These are phyloP conservation scores for Cystofilobasidium ferigula DNA, from an alignment of 768 basidiomycete species.

Conservation along the genomic window DNA sequence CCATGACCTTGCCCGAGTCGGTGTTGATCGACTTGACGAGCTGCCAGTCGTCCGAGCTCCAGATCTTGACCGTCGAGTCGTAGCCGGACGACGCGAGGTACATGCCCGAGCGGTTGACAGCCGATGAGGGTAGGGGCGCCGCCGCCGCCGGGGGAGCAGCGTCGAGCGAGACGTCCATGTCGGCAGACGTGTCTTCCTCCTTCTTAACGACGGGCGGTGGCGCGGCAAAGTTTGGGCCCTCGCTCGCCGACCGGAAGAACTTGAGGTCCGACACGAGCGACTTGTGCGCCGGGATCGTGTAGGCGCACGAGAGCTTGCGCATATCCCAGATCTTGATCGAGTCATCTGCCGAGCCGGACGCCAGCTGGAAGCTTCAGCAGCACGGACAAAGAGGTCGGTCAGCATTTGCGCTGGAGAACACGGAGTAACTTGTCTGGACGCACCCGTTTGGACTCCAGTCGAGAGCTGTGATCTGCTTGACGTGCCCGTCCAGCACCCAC, in stretches of 20 bases:
- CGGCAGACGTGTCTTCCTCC: conserved; percentile 1
- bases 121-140: neutral
- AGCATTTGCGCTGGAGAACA: neutral
- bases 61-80: conserved; percentile 87
- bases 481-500: conserved; percentile 96
- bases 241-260: conserved; percentile 57
- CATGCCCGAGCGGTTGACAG: conserved; percentile 58
- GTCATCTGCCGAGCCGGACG: conserved; percentile 92
- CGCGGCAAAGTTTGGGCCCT: conserved; percentile 22
- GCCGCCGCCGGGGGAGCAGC: neutral
- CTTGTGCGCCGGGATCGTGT: conserved; percentile 91
- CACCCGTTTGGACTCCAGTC: conserved; percentile 94
- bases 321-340: conserved; percentile 99
- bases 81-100: conserved; percentile 91
- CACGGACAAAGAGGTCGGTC: neutral
- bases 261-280: conserved; percentile 90
- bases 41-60: conserved; percentile 98
- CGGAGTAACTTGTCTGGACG: conserved; percentile 38
- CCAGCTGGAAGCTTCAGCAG: conserved; percentile 76
- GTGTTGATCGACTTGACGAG: conserved; percentile 75
- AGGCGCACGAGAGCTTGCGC: conserved; percentile 78
- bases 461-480: conserved; percentile 79
- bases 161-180: conserved; percentile 17
- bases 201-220: conserved; percentile 6
- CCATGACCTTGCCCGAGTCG: conserved; percentile 98